A percentile compares a stretch with the other conserved stretches of the same genome.
Conservation (phyloP, 768 basidiomycete genomes). For the Calocera cornea region DNA sequence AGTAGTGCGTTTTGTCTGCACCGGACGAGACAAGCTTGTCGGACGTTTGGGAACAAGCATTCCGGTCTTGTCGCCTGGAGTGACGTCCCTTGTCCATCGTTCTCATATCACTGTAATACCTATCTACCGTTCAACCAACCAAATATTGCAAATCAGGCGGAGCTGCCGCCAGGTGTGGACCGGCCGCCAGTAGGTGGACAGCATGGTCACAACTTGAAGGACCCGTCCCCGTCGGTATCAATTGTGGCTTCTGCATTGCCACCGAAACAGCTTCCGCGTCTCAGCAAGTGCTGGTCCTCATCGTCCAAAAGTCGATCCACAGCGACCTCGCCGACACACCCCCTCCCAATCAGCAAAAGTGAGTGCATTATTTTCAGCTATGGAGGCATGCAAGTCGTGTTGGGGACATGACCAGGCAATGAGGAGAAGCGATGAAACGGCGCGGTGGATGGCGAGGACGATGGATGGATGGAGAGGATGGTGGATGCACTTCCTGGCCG, state of each 20-base stretch:
- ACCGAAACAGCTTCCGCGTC: not conserved
- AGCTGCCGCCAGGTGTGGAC: too few species aligned
- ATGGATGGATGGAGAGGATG: not conserved
- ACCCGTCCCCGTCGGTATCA: not conserved
- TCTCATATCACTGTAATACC: too few species aligned
- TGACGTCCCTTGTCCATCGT: too few species aligned
- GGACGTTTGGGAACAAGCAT: too few species aligned
- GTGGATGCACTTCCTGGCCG: not conserved
- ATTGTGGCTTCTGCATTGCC: not conserved
- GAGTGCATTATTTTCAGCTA: not conserved
- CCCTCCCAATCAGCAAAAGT: constrained; percentile 1
- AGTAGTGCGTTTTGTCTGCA: not conserved
- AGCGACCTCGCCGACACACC: not conserved
- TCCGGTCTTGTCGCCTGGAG: too few species aligned
- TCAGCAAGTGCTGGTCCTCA: not conserved
- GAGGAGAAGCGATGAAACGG: not conserved
- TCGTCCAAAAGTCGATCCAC: not conserved
- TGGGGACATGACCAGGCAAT: not conserved
- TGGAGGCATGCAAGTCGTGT: not conserved
- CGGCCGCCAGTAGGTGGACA: too few species aligned
- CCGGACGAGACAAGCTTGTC: too few species aligned
- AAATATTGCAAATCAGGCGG: too few species aligned
- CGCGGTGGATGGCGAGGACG: not conserved
- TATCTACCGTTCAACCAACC: too few species aligned
- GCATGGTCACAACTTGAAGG: not conserved